These are phyloP conservation scores for Didymella pomorum DNA, from an alignment of 2,329 filamentous ascomycete genomes.

Conservation along the genomic window DNA sequence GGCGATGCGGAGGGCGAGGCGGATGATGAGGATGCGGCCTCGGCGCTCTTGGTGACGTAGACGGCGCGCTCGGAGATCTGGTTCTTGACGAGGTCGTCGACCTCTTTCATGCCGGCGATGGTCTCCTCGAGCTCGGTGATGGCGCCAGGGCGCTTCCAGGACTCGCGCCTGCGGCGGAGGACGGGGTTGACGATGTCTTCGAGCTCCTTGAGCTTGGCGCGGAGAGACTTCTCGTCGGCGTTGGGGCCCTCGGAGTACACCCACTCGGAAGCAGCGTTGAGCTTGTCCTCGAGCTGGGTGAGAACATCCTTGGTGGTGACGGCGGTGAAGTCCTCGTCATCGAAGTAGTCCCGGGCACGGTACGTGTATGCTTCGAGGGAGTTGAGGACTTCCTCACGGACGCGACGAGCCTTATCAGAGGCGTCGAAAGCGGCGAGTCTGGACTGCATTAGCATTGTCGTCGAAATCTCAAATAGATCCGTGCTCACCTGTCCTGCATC, in stretches of 20 bases:
- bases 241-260: constrained; percentile 85
- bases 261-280: constrained; percentile 82
- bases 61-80: constrained; percentile 75
- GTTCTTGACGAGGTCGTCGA: constrained; percentile 73
- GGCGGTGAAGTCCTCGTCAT: constrained; percentile 75
- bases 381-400: constrained; percentile 88
- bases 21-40: constrained; percentile 54
- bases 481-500: constrained; percentile 64
- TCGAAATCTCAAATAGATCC: neutral
- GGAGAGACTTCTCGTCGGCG: constrained; percentile 77
- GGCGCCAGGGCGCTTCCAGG: constrained; percentile 72
- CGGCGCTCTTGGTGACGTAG: constrained; percentile 52
- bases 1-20: constrained; percentile 55
- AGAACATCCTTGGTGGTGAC: constrained; percentile 75
- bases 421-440: constrained; percentile 84
- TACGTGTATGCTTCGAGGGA: constrained; percentile 95
- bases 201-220: constrained; percentile 77
- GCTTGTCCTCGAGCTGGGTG: constrained; percentile 69
- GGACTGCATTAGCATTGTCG: constrained; percentile 25
- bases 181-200: constrained; percentile 81
- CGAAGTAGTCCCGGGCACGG: constrained; percentile 81
- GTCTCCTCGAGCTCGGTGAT: constrained; percentile 72
- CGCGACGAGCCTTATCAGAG: constrained; percentile 78
- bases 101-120: constrained; percentile 74
- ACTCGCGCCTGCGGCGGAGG: constrained; percentile 76